These are phyloP conservation scores for Colletotrichum filicis DNA, from an alignment of 2,329 filamentous ascomycete species.

Conservation along the genomic window DNA sequence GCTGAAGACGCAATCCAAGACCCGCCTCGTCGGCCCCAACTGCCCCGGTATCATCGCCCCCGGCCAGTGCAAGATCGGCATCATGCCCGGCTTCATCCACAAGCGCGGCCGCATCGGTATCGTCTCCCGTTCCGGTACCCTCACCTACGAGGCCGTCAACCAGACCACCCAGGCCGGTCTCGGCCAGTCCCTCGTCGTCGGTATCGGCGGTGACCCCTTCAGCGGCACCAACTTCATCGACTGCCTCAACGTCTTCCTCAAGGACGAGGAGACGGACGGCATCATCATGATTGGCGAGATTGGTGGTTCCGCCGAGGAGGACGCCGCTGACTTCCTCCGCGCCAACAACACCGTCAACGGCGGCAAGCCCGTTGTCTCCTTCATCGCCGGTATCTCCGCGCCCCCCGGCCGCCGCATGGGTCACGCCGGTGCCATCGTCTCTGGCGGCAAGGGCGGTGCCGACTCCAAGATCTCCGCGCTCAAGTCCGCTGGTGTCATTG, in stretches of 20 bases:
- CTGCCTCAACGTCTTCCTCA: constrained; percentile 95
- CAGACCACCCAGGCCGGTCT: constrained; percentile 98
- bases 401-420: constrained; percentile 98
- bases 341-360: constrained; percentile 87
- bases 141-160: constrained; percentile 99
- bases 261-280: constrained; percentile 96
- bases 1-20: constrained; percentile 97
- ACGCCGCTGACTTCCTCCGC: constrained; percentile 96
- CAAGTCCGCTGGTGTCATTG: constrained; percentile 91
- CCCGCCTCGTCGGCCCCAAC: constrained; percentile 95
- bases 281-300: constrained; percentile 99
- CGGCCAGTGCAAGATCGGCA: constrained; percentile 99
- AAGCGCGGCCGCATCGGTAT: constrained; percentile 99
- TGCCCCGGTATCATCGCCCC: constrained; percentile 96
- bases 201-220: constrained; percentile 98
- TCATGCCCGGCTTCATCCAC: constrained; percentile 99
- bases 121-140: constrained; percentile 96
- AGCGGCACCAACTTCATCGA: constrained; percentile 99
- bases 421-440: constrained; percentile 97
- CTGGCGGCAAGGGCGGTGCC: constrained; percentile 96
- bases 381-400: constrained; percentile 98
- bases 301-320: constrained; percentile 96
- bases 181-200: constrained; percentile 97
- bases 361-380: constrained; percentile 94
- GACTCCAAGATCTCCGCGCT: constrained; percentile 98